phyloP scores from a whole-genome alignment of 495 filamentous ascomycete genomes.

The Chaetomium cochliodes region DNA sequence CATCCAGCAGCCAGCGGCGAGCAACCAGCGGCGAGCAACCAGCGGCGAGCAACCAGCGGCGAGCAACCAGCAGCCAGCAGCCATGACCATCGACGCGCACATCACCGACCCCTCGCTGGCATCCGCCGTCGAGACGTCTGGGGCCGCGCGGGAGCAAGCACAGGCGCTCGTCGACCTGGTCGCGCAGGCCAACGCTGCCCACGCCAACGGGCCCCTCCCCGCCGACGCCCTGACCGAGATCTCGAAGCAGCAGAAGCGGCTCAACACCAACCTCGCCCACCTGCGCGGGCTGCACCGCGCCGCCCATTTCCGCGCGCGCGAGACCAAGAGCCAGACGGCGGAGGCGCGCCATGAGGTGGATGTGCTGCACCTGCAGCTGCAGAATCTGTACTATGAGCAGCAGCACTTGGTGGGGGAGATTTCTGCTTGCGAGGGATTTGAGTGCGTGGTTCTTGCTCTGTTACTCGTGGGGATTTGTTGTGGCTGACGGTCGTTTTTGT shows the following conservation, averaged over 20 bases:
- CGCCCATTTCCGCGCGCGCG: conserved; percentile 74
- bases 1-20: neutral
- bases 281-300: conserved; percentile 80
- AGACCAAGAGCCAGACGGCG: conserved; percentile 82
- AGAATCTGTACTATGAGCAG: conserved; percentile 97
- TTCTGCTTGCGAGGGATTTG: conserved; percentile 82
- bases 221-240: conserved; percentile 58
- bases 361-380: conserved; percentile 82
- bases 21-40: too few relatives aligned
- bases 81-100: conserved; percentile 54
- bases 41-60: too few relatives aligned
- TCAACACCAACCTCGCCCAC: conserved; percentile 75
- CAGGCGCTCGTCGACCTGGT: conserved; percentile 62
- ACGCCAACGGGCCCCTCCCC: conserved; percentile 36
- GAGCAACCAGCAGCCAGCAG: neutral
- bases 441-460: conserved; percentile 57
- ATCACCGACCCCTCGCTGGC: conserved; percentile 68
- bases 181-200: conserved; percentile 45
- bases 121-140: conserved; percentile 68
- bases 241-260: conserved; percentile 73
- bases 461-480: neutral
- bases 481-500: neutral
- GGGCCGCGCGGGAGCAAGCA: conserved; percentile 69
- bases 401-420: conserved; percentile 88
- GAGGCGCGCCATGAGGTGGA: conserved; percentile 91